Base-by-base conservation (phyloP, 495 filamentous ascomycete species). In the Trichoderma orchidacearum region DNA sequence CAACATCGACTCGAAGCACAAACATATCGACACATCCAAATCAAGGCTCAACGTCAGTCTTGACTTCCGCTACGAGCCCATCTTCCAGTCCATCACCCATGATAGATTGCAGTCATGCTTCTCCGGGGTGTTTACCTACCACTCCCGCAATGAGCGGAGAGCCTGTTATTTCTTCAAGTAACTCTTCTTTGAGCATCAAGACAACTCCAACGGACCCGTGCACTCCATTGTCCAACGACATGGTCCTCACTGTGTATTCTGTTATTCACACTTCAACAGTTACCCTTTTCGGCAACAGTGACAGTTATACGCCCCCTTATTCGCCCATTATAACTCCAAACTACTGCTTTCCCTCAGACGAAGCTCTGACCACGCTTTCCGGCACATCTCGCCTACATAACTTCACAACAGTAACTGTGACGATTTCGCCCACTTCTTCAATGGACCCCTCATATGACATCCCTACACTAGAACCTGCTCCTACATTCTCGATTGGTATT, bases 241-340 rank as follows among this genome's bases (percentile, higher is more conserved):
- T 36, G 55, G 28, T 36, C n/a, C 17, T 51, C 17, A 60, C 59
- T 18, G 56, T 55, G 27, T 76, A 72, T 57, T 70, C 68, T 5
- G 62, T 76, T 50, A 58, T 72, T n/a, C 58, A 75, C 61, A 75
- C 72, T 3, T 65, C 64, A 50, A 76, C 75, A 1, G 64, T 66
- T 32, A 76, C 75, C 29, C 74, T 72, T 70, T 64, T 59, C 30
- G 72, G 71, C 15, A 60, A 72, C 54, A 70, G 71, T 25, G 53
- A 57, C 25, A 68, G 74, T 48, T 76, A 76, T 60, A 72, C 70
- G 18, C 68, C 66, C 6, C 67, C 68, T 11, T 77, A 66, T 54
- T 66, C 72, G 9, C 61, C 68, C 17, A 65, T 75, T 36, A 60
- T 56, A 13, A 65, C 67, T 0, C 74, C 67, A 1, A 15, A 27